phyloP scores from a whole-genome alignment of 768 basidiomycete species.

The Myochromella boudieri region DNA sequence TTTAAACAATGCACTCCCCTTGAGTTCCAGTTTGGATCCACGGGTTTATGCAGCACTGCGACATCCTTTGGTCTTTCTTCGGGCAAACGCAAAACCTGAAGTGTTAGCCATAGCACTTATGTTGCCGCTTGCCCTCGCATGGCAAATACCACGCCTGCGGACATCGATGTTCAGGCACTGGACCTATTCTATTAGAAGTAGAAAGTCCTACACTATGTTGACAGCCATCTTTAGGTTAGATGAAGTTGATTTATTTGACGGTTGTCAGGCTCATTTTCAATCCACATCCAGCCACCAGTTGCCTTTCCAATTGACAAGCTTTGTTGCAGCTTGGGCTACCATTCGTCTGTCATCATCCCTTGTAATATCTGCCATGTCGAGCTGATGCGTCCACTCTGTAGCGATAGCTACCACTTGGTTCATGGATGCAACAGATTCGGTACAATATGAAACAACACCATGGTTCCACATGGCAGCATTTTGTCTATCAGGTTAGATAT shows the following conservation, averaged over 20 bases:
- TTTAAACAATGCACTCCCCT: not conserved
- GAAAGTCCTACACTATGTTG: conserved; percentile 9
- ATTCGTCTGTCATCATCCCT: conserved; percentile 1
- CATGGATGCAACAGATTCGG: not conserved
- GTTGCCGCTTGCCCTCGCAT: conserved; percentile 3
- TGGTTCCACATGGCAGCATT: conserved; percentile 12
- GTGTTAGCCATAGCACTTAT: not conserved
- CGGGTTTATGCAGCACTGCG: not conserved
- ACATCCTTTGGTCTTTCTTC: conserved; percentile 1
- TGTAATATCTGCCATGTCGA: not conserved
- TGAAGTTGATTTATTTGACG: too few species aligned
- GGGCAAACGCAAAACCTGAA: conserved; percentile 5
- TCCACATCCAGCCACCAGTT: conserved; percentile 1
- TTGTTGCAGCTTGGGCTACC: conserved; percentile 5
- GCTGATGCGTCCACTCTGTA: not conserved
- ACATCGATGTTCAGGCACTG: conserved; percentile 5
- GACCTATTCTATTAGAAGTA: too few species aligned
- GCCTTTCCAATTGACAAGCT: conserved; percentile 7
- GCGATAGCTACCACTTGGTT: conserved; percentile 7
- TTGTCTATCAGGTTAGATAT: conserved; percentile 3
- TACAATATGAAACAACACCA: conserved; percentile 6
- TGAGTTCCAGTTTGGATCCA: too few species aligned
- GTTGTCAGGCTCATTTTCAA: too few species aligned
- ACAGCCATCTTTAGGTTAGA: conserved; percentile 9
- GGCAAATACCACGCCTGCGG: conserved; percentile 7